Conservation (phyloP, 495 filamentous ascomycete species). For the Talaromyces ruber region DNA sequence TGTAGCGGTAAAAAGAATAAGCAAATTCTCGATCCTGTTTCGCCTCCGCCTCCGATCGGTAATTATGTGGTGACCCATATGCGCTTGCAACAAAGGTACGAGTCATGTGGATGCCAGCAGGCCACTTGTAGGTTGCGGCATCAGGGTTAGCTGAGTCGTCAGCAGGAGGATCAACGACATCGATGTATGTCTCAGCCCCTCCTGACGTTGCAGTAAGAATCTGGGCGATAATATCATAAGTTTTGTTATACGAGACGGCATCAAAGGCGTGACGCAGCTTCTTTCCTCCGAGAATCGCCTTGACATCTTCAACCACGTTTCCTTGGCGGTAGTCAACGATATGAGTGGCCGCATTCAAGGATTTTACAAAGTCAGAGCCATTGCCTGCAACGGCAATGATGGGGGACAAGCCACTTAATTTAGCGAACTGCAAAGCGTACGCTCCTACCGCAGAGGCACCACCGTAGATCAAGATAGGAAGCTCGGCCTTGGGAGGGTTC, state of each 20-base stretch:
- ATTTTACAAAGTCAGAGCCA: slow-evolving; percentile 45
- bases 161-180: no score
- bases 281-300: slow-evolving; percentile 5
- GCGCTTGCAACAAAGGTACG: no score
- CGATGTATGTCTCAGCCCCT: no score
- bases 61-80: no score
- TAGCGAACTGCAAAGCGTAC: slow-evolving; percentile 59
- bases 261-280: slow-evolving; percentile 44
- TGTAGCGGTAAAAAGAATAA: no score
- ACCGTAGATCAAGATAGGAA: slow-evolving; percentile 58
- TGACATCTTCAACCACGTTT: slow-evolving; percentile 10
- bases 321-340: slow-evolving; percentile 61
- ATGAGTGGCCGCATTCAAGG: slow-evolving; percentile 54
- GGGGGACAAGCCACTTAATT: slow-evolving; percentile 61
- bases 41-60: no score
- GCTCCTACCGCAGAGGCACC: slow-evolving; percentile 58
- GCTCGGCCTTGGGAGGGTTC: slow-evolving; percentile 32
- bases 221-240: slow-evolving; percentile 6
- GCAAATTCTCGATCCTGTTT: no score
- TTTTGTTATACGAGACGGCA: slow-evolving; percentile 40
- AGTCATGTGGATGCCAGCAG: no score
- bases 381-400: slow-evolving; percentile 61
- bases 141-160: no score
- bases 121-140: no score
- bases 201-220: not conserved